phyloP scores from a whole-genome alignment of 2,329 filamentous ascomycete species.

The Penicillium sumatraense region DNA sequence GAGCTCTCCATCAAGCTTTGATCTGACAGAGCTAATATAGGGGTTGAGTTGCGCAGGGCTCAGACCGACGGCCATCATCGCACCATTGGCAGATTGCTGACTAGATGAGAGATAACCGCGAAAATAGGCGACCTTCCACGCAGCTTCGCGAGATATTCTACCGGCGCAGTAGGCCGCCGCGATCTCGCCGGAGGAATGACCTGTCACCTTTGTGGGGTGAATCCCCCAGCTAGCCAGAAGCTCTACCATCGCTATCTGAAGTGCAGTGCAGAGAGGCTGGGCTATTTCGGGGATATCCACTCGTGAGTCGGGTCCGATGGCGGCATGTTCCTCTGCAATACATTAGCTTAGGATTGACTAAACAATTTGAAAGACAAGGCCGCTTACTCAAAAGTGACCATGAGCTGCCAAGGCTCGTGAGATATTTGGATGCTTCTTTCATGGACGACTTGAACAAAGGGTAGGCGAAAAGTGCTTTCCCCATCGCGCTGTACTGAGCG shows the following conservation, averaged over 20 bases:
- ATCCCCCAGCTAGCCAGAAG: constrained; percentile 31
- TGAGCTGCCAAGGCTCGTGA: constrained; percentile 28
- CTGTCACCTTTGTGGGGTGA: constrained; percentile 28
- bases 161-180: constrained; percentile 54
- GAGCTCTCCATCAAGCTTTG: constrained; percentile 21
- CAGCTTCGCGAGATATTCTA: constrained; percentile 30
- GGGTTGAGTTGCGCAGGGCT: constrained; percentile 8
- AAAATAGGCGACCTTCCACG: constrained; percentile 34
- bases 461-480: constrained; percentile 33
- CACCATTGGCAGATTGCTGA: constrained; percentile 22
- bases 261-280: constrained; percentile 34
- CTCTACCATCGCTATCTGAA: constrained; percentile 39
- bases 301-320: constrained; percentile 16
- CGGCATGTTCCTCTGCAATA: constrained; percentile 29
- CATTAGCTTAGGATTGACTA: not conserved
- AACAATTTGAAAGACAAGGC: not conserved
- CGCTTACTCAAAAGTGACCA: constrained; percentile 28
- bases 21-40: constrained; percentile 23
- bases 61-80: constrained; percentile 37
- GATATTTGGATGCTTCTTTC: constrained; percentile 27
- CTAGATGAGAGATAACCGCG: constrained; percentile 32
- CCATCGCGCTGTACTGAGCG: constrained; percentile 43
- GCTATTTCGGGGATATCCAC: constrained; percentile 32
- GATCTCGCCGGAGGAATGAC: constrained; percentile 43
- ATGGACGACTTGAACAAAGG: constrained; percentile 26